Evolutionary conservation across 1,139 yeast genomes (phyloP).

Genomic region (Suhomyces bolitotheri): DNA sequence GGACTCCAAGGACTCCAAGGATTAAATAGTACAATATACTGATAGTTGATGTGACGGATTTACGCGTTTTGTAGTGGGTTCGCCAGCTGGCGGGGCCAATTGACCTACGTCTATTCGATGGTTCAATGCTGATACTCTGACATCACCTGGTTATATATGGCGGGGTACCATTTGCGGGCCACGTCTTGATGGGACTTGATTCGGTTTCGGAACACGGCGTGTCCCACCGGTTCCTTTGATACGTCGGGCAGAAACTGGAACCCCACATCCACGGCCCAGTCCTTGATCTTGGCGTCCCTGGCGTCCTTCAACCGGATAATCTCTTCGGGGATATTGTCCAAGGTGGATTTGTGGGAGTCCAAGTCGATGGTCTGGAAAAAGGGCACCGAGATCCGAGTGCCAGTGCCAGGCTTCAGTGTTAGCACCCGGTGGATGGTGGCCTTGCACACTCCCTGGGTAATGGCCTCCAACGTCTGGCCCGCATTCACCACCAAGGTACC

Average conservation of each 20-base stretch:
- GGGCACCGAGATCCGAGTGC: slow-evolving; percentile 55
- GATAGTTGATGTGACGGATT: not conserved
- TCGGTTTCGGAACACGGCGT: slow-evolving; percentile 62
- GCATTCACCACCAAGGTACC: slow-evolving; percentile 52
- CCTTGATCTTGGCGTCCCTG: slow-evolving; percentile 40
- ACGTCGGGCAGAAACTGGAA: slow-evolving; percentile 51
- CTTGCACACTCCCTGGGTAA: slow-evolving; percentile 54
- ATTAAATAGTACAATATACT: not conserved
- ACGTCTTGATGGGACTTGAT: slow-evolving; percentile 70
- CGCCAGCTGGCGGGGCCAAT: no score
- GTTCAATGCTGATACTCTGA: slow-evolving; percentile 10
- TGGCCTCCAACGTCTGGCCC: slow-evolving; percentile 57
- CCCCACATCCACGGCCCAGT: slow-evolving; percentile 49
- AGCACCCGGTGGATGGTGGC: slow-evolving; percentile 71
- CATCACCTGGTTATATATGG: slow-evolving; percentile 38
- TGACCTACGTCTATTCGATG: no score
- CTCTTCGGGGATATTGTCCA: slow-evolving; percentile 33
- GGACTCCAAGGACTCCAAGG: slow-evolving; percentile 5
- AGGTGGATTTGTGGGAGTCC: slow-evolving; percentile 39
- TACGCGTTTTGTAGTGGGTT: not conserved
- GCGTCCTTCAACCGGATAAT: slow-evolving; percentile 32
- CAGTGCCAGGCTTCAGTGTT: slow-evolving; percentile 53
- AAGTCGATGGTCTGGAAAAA: slow-evolving; percentile 56
- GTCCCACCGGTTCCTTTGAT: slow-evolving; percentile 51
- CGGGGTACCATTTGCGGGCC: slow-evolving; percentile 64